A percentile compares a stretch with the other conserved stretches of the same genome.
Conservation (phyloP, 495 filamentous ascomycete species). For the Tuber microsphaerosporum region DNA sequence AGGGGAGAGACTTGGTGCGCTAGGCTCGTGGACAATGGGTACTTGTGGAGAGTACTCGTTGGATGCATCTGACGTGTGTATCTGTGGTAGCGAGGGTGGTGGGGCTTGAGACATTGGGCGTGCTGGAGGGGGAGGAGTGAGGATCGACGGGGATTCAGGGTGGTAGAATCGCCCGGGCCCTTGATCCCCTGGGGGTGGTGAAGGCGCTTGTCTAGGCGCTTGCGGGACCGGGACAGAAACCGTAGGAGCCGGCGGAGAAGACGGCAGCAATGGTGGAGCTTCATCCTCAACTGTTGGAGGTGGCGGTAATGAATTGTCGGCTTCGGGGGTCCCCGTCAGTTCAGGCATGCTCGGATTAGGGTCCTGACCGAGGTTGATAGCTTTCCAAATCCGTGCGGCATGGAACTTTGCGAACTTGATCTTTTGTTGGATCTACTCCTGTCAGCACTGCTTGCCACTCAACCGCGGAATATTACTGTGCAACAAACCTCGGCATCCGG, state of each 20-base stretch:
- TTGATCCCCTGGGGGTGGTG: background rate
- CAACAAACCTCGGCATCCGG: constrained; percentile 55
- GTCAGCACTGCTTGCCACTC: background rate
- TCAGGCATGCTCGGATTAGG: constrained; percentile 59
- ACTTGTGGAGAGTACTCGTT: constrained; percentile 52
- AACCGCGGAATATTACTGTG: background rate
- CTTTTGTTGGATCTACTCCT: constrained; percentile 57
- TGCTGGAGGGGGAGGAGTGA: background rate
- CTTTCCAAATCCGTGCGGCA: constrained; percentile 80
- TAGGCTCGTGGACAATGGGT: constrained; percentile 35
- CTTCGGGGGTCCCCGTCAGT: background rate
- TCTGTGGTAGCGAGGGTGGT: constrained; percentile 49
- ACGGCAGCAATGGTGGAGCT: background rate
- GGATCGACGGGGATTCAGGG: constrained; percentile 1
- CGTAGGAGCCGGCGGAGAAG: background rate
- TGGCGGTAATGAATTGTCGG: constrained; percentile 46
- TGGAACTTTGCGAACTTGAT: constrained; percentile 97
- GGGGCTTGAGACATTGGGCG: constrained; percentile 34
- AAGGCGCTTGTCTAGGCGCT: background rate
- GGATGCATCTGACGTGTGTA: constrained; percentile 31
- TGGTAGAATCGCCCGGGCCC: background rate
- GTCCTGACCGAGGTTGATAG: constrained; percentile 82
- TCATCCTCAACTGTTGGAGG: constrained; percentile 10
- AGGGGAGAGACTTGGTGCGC: constrained; percentile 20
- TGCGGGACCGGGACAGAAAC: constrained; percentile 1